These are phyloP conservation scores for Gossypium bickii DNA, from an alignment of 345 rosid species.

Conservation along the genomic window DNA sequence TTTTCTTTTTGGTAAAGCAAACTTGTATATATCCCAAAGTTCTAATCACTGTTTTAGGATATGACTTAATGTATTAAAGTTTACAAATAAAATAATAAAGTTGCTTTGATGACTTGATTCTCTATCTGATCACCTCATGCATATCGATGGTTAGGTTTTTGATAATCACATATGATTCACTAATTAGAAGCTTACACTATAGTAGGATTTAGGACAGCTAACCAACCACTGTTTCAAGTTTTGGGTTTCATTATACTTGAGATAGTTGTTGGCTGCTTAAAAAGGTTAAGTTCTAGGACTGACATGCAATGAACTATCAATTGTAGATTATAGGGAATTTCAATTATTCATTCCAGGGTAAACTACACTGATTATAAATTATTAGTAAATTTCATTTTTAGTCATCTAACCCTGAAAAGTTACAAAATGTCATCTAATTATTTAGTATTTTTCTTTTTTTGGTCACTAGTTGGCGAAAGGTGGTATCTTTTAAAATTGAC, in stretches of 20 bases:
- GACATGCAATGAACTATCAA: background rate
- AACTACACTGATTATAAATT: too few species aligned
- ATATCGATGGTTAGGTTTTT: constrained; percentile 18
- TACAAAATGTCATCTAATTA: too few species aligned
- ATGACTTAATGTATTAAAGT: background rate
- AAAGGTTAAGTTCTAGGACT: background rate
- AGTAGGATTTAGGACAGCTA: background rate
- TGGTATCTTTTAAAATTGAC: too few species aligned
- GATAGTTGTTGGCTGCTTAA: background rate
- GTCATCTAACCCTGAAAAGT: too few species aligned
- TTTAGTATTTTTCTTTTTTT: too few species aligned
- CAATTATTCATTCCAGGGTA: background rate
- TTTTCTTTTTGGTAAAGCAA: constrained; percentile 8
- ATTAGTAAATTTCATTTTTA: too few species aligned
- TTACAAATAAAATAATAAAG: constrained; percentile 6
- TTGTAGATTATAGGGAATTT: background rate
- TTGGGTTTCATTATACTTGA: background rate
- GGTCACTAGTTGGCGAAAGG: too few species aligned
- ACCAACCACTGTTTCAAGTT: background rate
- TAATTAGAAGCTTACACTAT: background rate
- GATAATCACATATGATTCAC: constrained; percentile 12
- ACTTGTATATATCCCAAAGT: background rate
- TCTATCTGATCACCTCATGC: constrained; percentile 10
- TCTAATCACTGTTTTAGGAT: background rate
- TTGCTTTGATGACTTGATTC: constrained; percentile 13